Percentiles rank a stretch among this genome's conserved stretches.
Conservation (phyloP, 2,329 filamentous ascomycete genomes). For the Ambrosiella beaveri region DNA sequence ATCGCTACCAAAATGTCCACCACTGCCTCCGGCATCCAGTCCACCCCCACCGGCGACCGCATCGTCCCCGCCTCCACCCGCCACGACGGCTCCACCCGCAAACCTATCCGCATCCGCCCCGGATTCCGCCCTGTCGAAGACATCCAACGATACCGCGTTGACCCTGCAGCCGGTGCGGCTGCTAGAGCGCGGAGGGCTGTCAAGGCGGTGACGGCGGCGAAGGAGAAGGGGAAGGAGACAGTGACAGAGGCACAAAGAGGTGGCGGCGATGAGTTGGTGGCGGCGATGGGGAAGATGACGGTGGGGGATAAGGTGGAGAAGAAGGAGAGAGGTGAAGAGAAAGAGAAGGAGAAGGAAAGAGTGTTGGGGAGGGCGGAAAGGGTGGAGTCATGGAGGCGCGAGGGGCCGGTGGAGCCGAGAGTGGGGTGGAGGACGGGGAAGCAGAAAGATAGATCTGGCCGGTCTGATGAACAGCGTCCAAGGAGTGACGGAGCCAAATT, state of each 20-base stretch:
- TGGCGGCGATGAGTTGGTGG: neutral
- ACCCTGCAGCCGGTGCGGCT: constrained; percentile 60
- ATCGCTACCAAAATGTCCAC: neutral
- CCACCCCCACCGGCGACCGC: constrained; percentile 60
- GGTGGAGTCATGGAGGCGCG: neutral
- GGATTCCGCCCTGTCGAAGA: constrained; percentile 92
- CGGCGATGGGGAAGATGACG: neutral
- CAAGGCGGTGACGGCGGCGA: neutral
- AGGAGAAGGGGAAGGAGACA: neutral
- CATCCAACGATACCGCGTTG: constrained; percentile 89
- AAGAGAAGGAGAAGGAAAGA: neutral
- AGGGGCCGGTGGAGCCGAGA: neutral
- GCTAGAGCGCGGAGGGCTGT: constrained; percentile 13
- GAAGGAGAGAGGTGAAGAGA: neutral
- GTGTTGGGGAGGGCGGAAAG: neutral
- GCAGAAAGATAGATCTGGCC: neutral
- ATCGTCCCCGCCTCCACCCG: constrained; percentile 79
- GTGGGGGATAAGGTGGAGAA: neutral
- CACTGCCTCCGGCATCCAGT: constrained; percentile 52
- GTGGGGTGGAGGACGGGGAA: neutral
- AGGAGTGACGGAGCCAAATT: neutral
- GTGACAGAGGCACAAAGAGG: neutral
- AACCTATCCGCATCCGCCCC: constrained; percentile 83
- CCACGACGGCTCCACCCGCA: constrained; percentile 77
- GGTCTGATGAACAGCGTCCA: neutral